Evolutionary conservation across 2,329 filamentous ascomycete genomes (phyloP), one percentile per base, ranked within the genome.

Genomic region (Cercospora beticola): DNA sequence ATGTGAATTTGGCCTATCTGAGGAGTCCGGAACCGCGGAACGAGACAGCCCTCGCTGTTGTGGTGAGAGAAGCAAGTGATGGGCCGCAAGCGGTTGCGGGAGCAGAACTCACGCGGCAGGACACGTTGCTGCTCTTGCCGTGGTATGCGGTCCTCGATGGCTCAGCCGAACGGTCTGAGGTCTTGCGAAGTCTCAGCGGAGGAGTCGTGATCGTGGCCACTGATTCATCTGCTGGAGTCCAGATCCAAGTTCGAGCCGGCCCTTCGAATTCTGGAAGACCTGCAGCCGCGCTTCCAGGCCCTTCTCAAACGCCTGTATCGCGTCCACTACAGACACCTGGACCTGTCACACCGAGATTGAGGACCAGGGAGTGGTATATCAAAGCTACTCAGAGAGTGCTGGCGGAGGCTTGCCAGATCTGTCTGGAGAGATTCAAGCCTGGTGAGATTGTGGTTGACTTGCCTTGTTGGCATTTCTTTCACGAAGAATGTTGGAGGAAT

Each of bases 401-500:
- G n/a, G 23, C 5, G 18, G 31, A 46, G 7, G 57, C 12, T 12
- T 65, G 64, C 56, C 40, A 52, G 26, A 65, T 52, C 36, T 61
- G 64, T 43, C 56, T 65, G 5, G 64, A 66, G 54, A 62, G 28
- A n/a, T 65, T 68, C 52, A 21, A 40, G 49, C 36, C 61, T 28
- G 58, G 52, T 23, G 67, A 68, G 36, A 65, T 68, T 40, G 61
- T 68, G n/a, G 28, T 65, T 5, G 65, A 62, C 28, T 52, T 67
- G 14, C 59, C 65, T n/a, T 67, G 65, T 28, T 58, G 65, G 60
- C 65, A 64, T 63, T 67, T 67, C 52, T 67, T 59, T n/a, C 60
- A 67, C 14, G 60, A 26, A 2, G 33, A 31, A 1, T 64, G 65
- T 23, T 65, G 64, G 64, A 28, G 5, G 23, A 18, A 60, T 26